A percentile compares a stretch with the other conserved stretches of the same genome.
Conservation (phyloP, 1,284 basidiomycete genomes). For the Pholiota adiposa region DNA sequence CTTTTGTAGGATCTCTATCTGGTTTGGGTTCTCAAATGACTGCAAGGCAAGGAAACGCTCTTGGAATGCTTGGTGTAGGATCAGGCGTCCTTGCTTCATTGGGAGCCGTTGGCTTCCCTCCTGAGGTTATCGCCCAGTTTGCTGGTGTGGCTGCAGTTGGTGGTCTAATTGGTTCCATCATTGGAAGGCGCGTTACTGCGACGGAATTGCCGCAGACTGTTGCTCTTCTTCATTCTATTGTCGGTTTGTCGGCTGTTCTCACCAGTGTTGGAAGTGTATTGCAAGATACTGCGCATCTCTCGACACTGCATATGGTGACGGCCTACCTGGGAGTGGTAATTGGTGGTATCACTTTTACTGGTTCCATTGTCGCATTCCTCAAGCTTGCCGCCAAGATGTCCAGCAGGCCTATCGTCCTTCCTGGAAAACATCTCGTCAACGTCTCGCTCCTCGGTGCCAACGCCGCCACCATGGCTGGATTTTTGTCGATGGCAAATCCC, state of each 20-base stretch:
- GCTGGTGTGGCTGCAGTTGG: constrained; percentile 76
- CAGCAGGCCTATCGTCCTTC: constrained; percentile 71
- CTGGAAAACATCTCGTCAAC: constrained; percentile 80
- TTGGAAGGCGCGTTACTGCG: constrained; percentile 81
- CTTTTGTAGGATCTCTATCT: constrained; percentile 64
- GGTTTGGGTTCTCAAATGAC: constrained; percentile 77
- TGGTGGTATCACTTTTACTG: constrained; percentile 80
- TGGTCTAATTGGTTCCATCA: constrained; percentile 65
- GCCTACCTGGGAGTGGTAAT: constrained; percentile 87
- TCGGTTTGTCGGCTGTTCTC: constrained; percentile 84
- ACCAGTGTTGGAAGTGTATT: constrained; percentile 83
- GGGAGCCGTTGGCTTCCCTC: constrained; percentile 79
- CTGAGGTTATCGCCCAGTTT: constrained; percentile 76
- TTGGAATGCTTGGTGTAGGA: constrained; percentile 81
- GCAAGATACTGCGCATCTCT: constrained; percentile 64
- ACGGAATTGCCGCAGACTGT: constrained; percentile 83
- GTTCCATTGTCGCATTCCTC: constrained; percentile 86
- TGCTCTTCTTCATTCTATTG: constrained; percentile 71
- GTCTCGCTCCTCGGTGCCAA: constrained; percentile 70
- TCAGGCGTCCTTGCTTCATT: constrained; percentile 82
- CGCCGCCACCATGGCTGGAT: constrained; percentile 72
- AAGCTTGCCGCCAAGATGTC: constrained; percentile 83
- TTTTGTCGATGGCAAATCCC: constrained; percentile 69
- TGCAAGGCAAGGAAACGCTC: constrained; percentile 80
- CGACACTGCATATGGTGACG: constrained; percentile 76